phyloP scores from a whole-genome alignment of 108 stramenopile genomes.

The Cyclotella atomus region DNA sequence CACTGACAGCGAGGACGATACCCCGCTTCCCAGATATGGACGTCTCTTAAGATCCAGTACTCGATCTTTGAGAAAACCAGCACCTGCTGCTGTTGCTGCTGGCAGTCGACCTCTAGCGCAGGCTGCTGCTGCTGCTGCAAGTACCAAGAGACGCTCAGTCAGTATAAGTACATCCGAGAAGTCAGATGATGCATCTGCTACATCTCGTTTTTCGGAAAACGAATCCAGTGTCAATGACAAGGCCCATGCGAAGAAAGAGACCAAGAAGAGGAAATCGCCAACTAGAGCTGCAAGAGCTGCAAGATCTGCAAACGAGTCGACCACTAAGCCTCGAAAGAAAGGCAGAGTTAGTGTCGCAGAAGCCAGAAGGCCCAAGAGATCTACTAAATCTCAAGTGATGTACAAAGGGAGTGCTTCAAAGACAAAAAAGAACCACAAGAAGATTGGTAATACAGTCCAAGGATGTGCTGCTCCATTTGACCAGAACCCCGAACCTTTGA shows the following conservation, averaged over 20 bases:
- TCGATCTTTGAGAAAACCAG: not conserved
- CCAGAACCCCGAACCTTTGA: too few relatives aligned
- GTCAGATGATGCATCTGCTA: not conserved
- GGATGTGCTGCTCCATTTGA: too few relatives aligned
- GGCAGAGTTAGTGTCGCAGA: too few relatives aligned
- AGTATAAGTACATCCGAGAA: not conserved
- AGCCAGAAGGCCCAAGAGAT: too few relatives aligned
- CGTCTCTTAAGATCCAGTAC: not conserved
- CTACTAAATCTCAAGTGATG: too few relatives aligned
- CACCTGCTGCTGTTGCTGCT: not conserved
- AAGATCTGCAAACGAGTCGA: too few relatives aligned
- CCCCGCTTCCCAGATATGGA: not conserved
- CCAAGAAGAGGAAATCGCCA: too few relatives aligned
- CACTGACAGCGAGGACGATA: not conserved
- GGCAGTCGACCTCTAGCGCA: not conserved
- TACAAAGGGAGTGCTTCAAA: too few relatives aligned
- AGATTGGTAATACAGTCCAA: too few relatives aligned
- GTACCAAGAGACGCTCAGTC: not conserved
- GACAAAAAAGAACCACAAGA: too few relatives aligned
- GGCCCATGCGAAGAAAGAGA: not conserved
- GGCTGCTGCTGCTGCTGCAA: not conserved
- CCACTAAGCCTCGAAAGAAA: too few relatives aligned
- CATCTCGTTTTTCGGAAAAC: not conserved
- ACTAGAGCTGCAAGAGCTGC: too few relatives aligned
- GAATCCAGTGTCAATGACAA: not conserved